These are phyloP conservation scores for Blastobotrys apis DNA, from an alignment of 1,139 yeast genomes.

Conservation along the genomic window DNA sequence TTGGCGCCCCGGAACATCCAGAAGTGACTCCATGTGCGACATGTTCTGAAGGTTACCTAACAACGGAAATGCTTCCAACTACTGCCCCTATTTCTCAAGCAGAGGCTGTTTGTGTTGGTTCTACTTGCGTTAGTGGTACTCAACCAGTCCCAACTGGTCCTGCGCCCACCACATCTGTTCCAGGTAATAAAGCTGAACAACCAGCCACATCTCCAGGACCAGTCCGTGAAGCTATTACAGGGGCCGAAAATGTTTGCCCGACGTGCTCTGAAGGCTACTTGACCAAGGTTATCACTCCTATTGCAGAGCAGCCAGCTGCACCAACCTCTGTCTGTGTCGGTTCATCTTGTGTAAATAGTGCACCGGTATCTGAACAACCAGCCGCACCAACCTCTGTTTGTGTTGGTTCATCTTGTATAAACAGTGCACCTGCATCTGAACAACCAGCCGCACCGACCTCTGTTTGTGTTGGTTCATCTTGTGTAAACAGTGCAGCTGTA, in stretches of 20 bases:
- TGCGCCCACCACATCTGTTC: conserved; percentile 4
- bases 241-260: too few relatives aligned
- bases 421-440: too few relatives aligned
- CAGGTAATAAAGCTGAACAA: not conserved
- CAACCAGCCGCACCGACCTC: not conserved
- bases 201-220: not conserved
- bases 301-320: conserved; percentile 5
- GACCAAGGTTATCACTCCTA: too few relatives aligned
- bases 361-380: conserved; percentile 8
- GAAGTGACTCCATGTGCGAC: too few relatives aligned
- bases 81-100: conserved; percentile 1
- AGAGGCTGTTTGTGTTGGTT: not conserved
- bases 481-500: not conserved
- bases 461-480: not conserved
- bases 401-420: not conserved
- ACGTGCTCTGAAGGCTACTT: too few relatives aligned
- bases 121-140: too few relatives aligned
- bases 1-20: too few relatives aligned
- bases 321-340: conserved; percentile 1
- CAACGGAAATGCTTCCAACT: too few relatives aligned
- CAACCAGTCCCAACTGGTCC: conserved; percentile 10
- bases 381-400: conserved; percentile 3
- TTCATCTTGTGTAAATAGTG: too few relatives aligned
- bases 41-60: too few relatives aligned
- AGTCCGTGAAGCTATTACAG: not conserved